Base-by-base conservation (phyloP, 192 early-diverging fungal species). In the Coemansia sp. region DNA sequence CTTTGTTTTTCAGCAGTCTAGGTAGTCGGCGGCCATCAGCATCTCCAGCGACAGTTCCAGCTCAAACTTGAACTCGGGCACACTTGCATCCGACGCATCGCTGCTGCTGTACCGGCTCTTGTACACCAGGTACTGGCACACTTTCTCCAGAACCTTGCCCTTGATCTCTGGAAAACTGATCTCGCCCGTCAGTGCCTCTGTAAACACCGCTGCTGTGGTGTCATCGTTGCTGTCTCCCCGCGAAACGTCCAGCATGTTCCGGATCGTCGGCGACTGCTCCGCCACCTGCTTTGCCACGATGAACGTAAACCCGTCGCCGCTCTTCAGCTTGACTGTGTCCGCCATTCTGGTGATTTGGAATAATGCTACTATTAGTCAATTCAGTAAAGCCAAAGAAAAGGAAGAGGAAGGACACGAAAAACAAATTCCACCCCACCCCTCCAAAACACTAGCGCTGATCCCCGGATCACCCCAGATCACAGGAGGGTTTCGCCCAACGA, bases 91-190 rank as follows among this genome's bases (percentile, higher is more conserved):
- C 3, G 54, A 48, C 4, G 64, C 41, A 6, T 62, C 67, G 22
- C 65, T 64, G 23, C 59, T 42, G 25, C 60, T 41, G 70, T 85
- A 87, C 55, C 82, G 72, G 70, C 88, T 83, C 65, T 96, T 96
- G 81, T 94, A 97, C 73, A 92, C 90, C 36, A 97, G 85, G 69
- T 96, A 98, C 59, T 92, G 88, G 84, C 93, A 95, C 13, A 98
- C 92, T 55, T 89, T 93, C 65, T 99, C 95, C 33, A 99, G 82
- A 6, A 96, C 86, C 15, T 91, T 77, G 34, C 92, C 97, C 59
- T 93, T 95, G 70, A 98, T 97, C 57, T 96, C 95, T 13, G 89
- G 84, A 61, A 98, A 94, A 20, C 83, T 83, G 45, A 98, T 89
- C 44, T 89, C 85, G 70, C 91, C 94, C 52, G 93, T 92, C 27